These are phyloP conservation scores for Cladorrhinum samala DNA, from an alignment of 495 filamentous ascomycete genomes.

Conservation along the genomic window DNA sequence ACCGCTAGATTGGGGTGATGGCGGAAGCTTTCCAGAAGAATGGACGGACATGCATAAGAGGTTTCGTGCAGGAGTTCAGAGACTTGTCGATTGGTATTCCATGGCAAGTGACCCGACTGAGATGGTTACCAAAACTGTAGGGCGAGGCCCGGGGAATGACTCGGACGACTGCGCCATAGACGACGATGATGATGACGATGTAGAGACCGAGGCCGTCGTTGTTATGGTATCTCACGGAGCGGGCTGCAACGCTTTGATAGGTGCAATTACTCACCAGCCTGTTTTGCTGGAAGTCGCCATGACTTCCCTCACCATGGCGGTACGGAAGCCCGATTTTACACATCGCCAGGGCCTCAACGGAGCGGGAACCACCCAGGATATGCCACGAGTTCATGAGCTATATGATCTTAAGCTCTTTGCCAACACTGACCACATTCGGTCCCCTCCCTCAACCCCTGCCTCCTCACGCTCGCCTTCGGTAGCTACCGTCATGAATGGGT, in stretches of 20 bases:
- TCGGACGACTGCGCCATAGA: slow-evolving; percentile 13
- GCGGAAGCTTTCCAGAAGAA: slow-evolving; percentile 85
- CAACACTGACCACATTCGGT: slow-evolving; percentile 73
- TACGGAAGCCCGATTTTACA: slow-evolving; percentile 56
- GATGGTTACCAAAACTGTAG: slow-evolving; percentile 33
- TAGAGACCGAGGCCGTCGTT: slow-evolving; percentile 68
- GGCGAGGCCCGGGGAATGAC: slow-evolving; percentile 18
- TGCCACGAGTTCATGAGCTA: slow-evolving; percentile 40
- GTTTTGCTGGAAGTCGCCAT: slow-evolving; percentile 84
- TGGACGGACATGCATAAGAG: slow-evolving; percentile 92
- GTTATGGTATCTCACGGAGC: slow-evolving; percentile 95
- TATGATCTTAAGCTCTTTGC: slow-evolving; percentile 75
- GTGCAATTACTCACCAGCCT: slow-evolving; percentile 80
- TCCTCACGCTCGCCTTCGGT: slow-evolving; percentile 19
- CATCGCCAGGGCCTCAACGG: slow-evolving; percentile 16
- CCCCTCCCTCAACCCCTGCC: slow-evolving; percentile 33
- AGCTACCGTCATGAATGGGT: slow-evolving; percentile 7
- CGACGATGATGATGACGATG: slow-evolving; percentile 45
- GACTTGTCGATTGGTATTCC: slow-evolving; percentile 75
- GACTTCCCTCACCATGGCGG: slow-evolving; percentile 86
- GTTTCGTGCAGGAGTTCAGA: slow-evolving; percentile 68
- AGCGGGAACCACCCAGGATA: slow-evolving; percentile 27
- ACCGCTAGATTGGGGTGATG: slow-evolving; percentile 73
- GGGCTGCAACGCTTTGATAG: slow-evolving; percentile 92
- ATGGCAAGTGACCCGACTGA: slow-evolving; percentile 44